These are phyloP conservation scores for Didymella segeticola DNA, from an alignment of 2,329 filamentous ascomycete species.

Conservation along the genomic window DNA sequence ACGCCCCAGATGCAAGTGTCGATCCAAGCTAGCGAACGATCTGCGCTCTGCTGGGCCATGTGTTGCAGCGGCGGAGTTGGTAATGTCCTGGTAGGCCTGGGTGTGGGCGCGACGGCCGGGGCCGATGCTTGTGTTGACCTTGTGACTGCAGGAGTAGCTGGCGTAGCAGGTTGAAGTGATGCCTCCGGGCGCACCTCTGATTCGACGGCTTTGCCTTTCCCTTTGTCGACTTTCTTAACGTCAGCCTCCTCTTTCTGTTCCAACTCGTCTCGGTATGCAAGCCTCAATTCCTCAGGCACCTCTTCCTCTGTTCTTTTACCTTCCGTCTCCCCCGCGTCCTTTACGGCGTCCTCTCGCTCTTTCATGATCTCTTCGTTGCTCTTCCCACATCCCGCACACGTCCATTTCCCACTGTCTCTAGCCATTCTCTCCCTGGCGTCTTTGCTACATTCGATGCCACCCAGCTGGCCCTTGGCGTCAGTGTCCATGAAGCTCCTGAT, in stretches of 20 bases:
- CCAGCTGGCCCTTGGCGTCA: constrained; percentile 84
- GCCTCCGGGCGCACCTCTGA: background rate
- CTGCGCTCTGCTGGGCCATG: constrained; percentile 45
- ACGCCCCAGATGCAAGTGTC: constrained; percentile 81
- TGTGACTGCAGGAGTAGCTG: constrained; percentile 5
- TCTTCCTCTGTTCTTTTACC: constrained; percentile 52
- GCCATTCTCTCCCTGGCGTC: constrained; percentile 73
- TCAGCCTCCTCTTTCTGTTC: constrained; percentile 44
- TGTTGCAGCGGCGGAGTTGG: constrained; percentile 22
- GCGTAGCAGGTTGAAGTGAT: constrained; percentile 10
- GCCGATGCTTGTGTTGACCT: background rate
- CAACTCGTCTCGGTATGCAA: constrained; percentile 79
- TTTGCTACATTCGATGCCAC: constrained; percentile 78
- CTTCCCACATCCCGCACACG: constrained; percentile 73
- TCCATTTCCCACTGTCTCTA: constrained; percentile 68
- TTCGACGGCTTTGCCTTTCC: constrained; percentile 27
- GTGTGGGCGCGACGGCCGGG: background rate
- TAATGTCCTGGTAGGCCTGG: constrained; percentile 25
- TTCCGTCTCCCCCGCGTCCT: constrained; percentile 54
- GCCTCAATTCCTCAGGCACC: constrained; percentile 63
- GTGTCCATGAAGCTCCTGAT: constrained; percentile 94
- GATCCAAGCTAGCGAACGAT: constrained; percentile 74
- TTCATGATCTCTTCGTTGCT: constrained; percentile 76
- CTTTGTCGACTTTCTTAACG: constrained; percentile 29
- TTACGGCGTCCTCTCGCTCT: constrained; percentile 68